Base-by-base conservation (phyloP, 345 rosid species). In the Eucalyptus leucophloia region DNA sequence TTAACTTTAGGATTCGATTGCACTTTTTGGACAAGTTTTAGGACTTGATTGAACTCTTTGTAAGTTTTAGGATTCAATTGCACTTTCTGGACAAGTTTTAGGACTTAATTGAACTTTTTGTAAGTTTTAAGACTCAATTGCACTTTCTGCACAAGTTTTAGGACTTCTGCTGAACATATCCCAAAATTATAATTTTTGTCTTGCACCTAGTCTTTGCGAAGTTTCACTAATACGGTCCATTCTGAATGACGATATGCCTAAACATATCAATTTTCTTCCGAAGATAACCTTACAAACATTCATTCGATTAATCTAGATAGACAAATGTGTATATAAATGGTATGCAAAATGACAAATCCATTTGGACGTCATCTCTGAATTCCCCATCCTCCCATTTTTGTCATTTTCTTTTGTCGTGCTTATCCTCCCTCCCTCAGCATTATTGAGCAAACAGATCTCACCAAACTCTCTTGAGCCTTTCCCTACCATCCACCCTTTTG, bases 391-490 rank as follows among this genome's bases (percentile, higher is more conserved):
- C 47, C 47, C 85, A 77, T 37, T 37, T 77, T 40, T 40, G 85
- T 40, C 47, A 77, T 12, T 40, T 21, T 40, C 47, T 40, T 77
- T 40, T 77, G 47, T 72, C 89, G 12, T 49, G 65, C 86, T 69
- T 69, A 14, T 88, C 89, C 47, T 7, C 3, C 24, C 49, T 34
- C 56, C 77, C 83, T 12, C 30, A 3, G 47, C 85, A 77, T 77
- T 77, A 77, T 23, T 77, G 85, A 77, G 16, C 30, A 44, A 77
- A 77, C 47, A 88, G 81, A 88, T 91, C 91, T 86, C 90, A 90
- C 92, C 94, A 54, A 89, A 88, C 92, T 40, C 47, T 49, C 88
- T 50, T 32, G 44, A 49, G 60, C 88, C 65, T 89, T 89, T 83
- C 77, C 82, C 86, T 69, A 90, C 91, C 91, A 54, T 49, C 88